Percentiles rank a stretch among this genome's conserved stretches.
Conservation (phyloP, 1,284 basidiomycete species). For the Hypsizygus ulmarius region DNA sequence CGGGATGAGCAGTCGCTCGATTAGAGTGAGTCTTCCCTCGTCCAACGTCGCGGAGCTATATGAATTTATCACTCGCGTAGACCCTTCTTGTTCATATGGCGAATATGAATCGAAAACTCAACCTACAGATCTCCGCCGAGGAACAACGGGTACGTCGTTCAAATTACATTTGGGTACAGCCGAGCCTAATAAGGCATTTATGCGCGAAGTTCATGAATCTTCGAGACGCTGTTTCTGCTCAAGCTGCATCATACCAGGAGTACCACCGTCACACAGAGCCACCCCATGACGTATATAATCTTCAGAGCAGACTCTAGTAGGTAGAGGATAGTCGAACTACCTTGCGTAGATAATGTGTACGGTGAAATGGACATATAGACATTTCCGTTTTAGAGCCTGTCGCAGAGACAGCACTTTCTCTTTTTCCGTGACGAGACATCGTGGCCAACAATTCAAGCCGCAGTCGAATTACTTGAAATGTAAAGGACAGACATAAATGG, state of each 20-base stretch:
- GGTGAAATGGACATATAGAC: not conserved
- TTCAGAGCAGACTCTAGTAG: too few relatives aligned
- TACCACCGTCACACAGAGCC: not conserved
- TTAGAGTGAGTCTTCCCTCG: conserved; percentile 33
- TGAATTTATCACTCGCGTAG: conserved; percentile 21
- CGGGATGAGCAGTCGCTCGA: conserved; percentile 58
- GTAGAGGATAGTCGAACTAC: too few relatives aligned
- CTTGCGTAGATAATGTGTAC: too few relatives aligned
- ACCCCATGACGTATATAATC: too few relatives aligned
- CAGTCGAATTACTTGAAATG: too few relatives aligned
- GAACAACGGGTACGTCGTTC: conserved; percentile 49
- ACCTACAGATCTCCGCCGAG: conserved; percentile 45
- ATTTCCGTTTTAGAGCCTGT: not conserved
- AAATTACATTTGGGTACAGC: too few relatives aligned
- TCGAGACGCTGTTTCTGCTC: not conserved
- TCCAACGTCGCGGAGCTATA: not conserved
- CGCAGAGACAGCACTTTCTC: not conserved
- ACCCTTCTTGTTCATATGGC: conserved; percentile 66
- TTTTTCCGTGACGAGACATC: too few relatives aligned
- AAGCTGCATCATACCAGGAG: not conserved
- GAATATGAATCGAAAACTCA: conserved; percentile 46
- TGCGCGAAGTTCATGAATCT: not conserved
- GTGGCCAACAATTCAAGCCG: too few relatives aligned
- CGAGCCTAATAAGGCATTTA: too few relatives aligned
- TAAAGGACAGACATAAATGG: too few relatives aligned